phyloP scores from a whole-genome alignment of 441 rosid genomes.

The Theobroma grandiflorum region DNA sequence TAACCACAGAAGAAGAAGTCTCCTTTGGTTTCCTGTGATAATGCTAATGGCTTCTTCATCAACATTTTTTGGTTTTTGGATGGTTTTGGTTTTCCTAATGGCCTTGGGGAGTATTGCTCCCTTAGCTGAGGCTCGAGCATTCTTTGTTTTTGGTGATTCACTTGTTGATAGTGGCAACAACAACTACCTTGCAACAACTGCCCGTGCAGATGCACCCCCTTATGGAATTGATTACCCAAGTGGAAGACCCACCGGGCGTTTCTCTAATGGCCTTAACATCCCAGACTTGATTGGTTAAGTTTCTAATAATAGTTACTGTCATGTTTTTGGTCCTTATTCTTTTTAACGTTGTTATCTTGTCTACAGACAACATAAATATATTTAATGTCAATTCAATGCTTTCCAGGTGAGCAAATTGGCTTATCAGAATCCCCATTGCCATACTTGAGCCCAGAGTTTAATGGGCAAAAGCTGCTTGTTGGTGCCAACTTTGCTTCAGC shows the following conservation, averaged over 20 bases:
- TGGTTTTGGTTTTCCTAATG: conserved; percentile 11
- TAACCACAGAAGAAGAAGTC: not conserved
- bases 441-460: conserved; percentile 29
- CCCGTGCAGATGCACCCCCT: conserved; percentile 32
- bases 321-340: not conserved
- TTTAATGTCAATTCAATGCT: not conserved
- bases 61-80: not conserved
- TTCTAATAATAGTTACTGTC: not conserved
- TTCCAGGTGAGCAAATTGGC: conserved; percentile 30
- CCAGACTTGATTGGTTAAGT: conserved; percentile 49
- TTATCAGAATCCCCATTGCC: conserved; percentile 28
- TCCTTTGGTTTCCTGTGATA: not conserved
- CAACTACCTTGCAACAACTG: conserved; percentile 28
- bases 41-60: conserved; percentile 15
- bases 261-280: conserved; percentile 57
- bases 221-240: conserved; percentile 45
- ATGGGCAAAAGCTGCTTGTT: conserved; percentile 23
- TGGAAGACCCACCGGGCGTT: conserved; percentile 48
- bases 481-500: conserved; percentile 43
- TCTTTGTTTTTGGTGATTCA: conserved; percentile 32
- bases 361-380: not conserved
- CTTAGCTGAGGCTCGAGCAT: conserved; percentile 19
- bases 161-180: conserved; percentile 32
- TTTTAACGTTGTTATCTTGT: not conserved
- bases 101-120: conserved; percentile 13